Evolutionary conservation across 805 yeast genomes (phyloP).

Genomic region (Kregervanrija pseudodelftensis): DNA sequence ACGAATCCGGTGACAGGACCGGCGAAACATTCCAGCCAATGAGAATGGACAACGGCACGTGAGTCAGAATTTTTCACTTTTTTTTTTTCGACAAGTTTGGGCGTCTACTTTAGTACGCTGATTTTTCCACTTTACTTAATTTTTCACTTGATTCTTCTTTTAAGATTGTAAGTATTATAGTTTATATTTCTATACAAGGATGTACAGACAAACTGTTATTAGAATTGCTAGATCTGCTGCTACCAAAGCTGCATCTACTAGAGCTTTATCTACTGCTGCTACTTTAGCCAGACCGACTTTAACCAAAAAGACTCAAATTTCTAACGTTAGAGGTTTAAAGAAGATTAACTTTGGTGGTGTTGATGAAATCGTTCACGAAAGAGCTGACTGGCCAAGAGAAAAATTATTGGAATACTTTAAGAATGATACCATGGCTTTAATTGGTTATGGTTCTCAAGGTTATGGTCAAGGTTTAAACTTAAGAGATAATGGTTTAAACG

Average conservation of each 20-base stretch:
- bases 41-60: too few relatives aligned
- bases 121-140: neutral
- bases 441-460: constrained; percentile 99
- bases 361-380: constrained; percentile 93
- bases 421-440: constrained; percentile 93
- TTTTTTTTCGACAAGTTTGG: too few relatives aligned
- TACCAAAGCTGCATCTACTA: constrained; percentile 40
- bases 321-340: constrained; percentile 84
- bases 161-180: constrained; percentile 15
- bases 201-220: constrained; percentile 39
- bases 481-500: constrained; percentile 98
- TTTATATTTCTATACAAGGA: constrained; percentile 7
- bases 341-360: constrained; percentile 95
- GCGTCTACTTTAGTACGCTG: too few relatives aligned
- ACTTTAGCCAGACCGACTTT: constrained; percentile 36
- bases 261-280: constrained; percentile 49
- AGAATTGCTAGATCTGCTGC: constrained; percentile 44
- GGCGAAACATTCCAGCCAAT: too few relatives aligned
- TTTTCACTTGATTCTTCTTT: neutral
- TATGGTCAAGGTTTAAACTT: constrained; percentile 99
- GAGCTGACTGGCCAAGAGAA: constrained; percentile 99
- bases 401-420: constrained; percentile 94
- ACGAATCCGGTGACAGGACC: too few relatives aligned
- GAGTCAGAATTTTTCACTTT: too few relatives aligned
- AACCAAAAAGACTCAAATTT: constrained; percentile 33